A percentile compares a stretch with the other conserved stretches of the same genome.
These are phyloP conservation scores for Heimioporus sp. DNA, from an alignment of 768 basidiomycete genomes.

Conservation along the genomic window DNA sequence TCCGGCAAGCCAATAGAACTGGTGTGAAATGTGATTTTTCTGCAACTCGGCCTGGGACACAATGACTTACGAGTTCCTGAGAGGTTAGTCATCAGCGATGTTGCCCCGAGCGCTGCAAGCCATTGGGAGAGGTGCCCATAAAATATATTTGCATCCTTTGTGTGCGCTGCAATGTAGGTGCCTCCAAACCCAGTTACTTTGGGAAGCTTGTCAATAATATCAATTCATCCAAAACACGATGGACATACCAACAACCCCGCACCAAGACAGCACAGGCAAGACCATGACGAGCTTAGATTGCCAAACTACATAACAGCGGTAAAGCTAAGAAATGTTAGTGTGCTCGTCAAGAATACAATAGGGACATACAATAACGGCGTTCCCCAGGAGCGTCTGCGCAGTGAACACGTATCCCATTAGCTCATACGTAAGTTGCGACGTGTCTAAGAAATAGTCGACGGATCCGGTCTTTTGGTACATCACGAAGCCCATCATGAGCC, in stretches of 20 bases:
- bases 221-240: not conserved
- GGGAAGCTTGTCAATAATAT: not conserved
- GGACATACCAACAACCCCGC: slow-evolving; percentile 21
- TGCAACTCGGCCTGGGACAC: not conserved
- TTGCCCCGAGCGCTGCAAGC: slow-evolving; percentile 34
- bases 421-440: slow-evolving; percentile 28
- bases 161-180: slow-evolving; percentile 13
- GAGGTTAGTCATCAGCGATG: slow-evolving; percentile 33
- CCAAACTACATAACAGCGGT: slow-evolving; percentile 33
- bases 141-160: slow-evolving; percentile 24
- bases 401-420: slow-evolving; percentile 22
- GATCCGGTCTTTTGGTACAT: slow-evolving; percentile 17
- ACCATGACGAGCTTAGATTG: slow-evolving; percentile 25
- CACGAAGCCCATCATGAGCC: slow-evolving; percentile 27
- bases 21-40: not conserved
- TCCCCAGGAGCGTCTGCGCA: slow-evolving; percentile 29
- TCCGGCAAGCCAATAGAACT: slow-evolving; percentile 31
- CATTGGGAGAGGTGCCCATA: slow-evolving; percentile 24
- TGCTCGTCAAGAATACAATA: not conserved
- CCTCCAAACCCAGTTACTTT: slow-evolving; percentile 20
- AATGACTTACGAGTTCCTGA: slow-evolving; percentile 27
- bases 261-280: slow-evolving; percentile 30
- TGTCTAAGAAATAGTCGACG: slow-evolving; percentile 22
- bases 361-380: slow-evolving; percentile 26
- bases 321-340: slow-evolving; percentile 19